Base-by-base conservation (phyloP, 202 grass and related monocot species). In the Zoysia matrella region DNA sequence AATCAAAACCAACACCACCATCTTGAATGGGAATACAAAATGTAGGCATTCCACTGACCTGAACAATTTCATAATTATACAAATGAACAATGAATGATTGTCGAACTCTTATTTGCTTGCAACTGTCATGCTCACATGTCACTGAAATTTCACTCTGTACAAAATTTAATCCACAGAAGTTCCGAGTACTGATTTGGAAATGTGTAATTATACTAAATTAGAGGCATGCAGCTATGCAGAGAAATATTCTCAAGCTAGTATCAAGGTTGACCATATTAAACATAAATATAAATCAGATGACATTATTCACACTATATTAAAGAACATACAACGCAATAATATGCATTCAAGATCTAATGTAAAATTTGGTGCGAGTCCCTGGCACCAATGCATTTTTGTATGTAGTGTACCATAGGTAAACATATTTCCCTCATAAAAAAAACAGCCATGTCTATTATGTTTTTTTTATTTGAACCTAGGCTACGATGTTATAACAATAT, bases 41-140 rank as follows among this genome's bases (percentile, higher is more conserved):
- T 14, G 91, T 85, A 55, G 94, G 94, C 94, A 97, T 97, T 83
- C 94, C 94, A 15, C 94, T 97, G 39, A 97, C 95, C 95, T 94
- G 80, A 67, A 92, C 41, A 87, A 73, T 60, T 57, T 41, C 51
- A 69, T 46, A 75, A 71, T 54, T 50, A 77, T 0, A 85, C 41
- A 87, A 62, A 44, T 60, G 2, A 82, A 60, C 11, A 65, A 75
- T 57, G 73, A 57, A 64, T 76, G 56, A 16, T 72, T 41, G 13
- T 22, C 42, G 51, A 73, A 61, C 47, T 67, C 51, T 2, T 73
- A 73, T 79, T 72, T 78, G 47, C 51, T 79, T 61, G 8, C 1
- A 1, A 44, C 8, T 64, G 5, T n/a, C 39, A 76, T 70, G 15
- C 52, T 46, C 47, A 69, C 56, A 53, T 60, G 6, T 49, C 9